phyloP scores from a whole-genome alignment of 2,329 filamentous ascomycete genomes.

The Acrocalymma vagum region DNA sequence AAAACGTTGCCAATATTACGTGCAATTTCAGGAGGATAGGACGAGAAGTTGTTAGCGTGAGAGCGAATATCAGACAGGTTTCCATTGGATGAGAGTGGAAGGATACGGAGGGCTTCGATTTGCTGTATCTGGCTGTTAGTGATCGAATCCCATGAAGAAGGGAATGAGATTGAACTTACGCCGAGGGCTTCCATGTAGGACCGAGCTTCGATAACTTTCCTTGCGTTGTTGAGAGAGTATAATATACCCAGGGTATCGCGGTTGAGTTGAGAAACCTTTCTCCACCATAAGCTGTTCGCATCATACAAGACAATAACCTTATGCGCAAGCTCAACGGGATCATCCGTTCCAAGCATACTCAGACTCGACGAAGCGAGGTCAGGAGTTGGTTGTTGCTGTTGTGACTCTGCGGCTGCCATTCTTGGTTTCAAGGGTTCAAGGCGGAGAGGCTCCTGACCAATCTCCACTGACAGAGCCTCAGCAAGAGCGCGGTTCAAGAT shows the following conservation, averaged over 20 bases:
- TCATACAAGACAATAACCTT: constrained; percentile 72
- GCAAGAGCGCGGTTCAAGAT: constrained; percentile 91
- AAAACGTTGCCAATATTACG: constrained; percentile 90
- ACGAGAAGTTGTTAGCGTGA: constrained; percentile 81
- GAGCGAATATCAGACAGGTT: constrained; percentile 81
- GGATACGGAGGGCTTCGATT: constrained; percentile 78
- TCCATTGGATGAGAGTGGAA: constrained; percentile 78
- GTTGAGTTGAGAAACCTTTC: constrained; percentile 66
- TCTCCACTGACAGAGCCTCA: constrained; percentile 85
- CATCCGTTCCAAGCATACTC: constrained; percentile 73
- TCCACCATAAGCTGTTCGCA: constrained; percentile 66
- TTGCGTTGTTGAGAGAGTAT: constrained; percentile 68
- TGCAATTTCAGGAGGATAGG: constrained; percentile 80
- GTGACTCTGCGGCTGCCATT: constrained; percentile 41
- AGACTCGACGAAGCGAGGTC: constrained; percentile 56
- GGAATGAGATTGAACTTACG: constrained; percentile 56
- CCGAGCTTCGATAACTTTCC: constrained; percentile 65
- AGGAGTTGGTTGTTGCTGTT: constrained; percentile 39
- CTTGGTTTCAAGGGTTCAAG: constrained; percentile 83
- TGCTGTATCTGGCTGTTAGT: constrained; percentile 57
- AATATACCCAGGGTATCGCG: constrained; percentile 67
- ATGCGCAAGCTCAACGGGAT: constrained; percentile 69
- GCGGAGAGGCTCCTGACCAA: constrained; percentile 81
- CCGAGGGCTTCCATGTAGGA: constrained; percentile 71
- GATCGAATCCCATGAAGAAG: constrained; percentile 1